Evolutionary conservation across 2,329 filamentous ascomycete genomes (phyloP).

Genomic region (Aspergillus pseudoterreus): DNA sequence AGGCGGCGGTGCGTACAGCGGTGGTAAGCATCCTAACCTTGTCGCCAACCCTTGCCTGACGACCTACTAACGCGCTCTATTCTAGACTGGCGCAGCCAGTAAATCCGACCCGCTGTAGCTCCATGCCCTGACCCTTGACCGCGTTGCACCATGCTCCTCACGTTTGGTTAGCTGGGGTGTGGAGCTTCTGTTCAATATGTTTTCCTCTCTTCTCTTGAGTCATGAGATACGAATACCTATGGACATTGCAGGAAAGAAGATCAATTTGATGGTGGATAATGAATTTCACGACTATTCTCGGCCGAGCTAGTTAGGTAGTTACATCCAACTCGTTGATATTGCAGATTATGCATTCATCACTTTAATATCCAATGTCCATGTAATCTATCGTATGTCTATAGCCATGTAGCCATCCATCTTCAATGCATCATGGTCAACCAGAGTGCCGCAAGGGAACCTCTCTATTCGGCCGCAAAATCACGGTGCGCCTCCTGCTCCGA

Average conservation of each 20-base stretch:
- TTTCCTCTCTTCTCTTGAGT: neutral
- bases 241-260: neutral
- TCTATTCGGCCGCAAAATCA: conserved; percentile 4
- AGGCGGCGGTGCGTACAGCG: neutral
- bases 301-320: too few relatives aligned
- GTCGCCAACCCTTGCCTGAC: too few relatives aligned
- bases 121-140: neutral
- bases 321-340: too few relatives aligned
- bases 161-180: neutral
- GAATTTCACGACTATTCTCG: neutral
- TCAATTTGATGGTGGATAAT: conserved; percentile 1
- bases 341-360: neutral
- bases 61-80: neutral
- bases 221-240: conserved; percentile 1
- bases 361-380: neutral
- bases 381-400: neutral
- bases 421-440: neutral
- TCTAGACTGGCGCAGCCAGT: neutral
- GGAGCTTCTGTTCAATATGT: neutral
- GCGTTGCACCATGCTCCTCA: neutral
- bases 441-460: neutral
- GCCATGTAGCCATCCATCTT: neutral
- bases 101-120: neutral
- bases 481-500: conserved; percentile 10
- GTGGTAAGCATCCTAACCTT: neutral